Conservation (phyloP, 2,329 filamentous ascomycete genomes). For the Trichocomaceae sp. region DNA sequence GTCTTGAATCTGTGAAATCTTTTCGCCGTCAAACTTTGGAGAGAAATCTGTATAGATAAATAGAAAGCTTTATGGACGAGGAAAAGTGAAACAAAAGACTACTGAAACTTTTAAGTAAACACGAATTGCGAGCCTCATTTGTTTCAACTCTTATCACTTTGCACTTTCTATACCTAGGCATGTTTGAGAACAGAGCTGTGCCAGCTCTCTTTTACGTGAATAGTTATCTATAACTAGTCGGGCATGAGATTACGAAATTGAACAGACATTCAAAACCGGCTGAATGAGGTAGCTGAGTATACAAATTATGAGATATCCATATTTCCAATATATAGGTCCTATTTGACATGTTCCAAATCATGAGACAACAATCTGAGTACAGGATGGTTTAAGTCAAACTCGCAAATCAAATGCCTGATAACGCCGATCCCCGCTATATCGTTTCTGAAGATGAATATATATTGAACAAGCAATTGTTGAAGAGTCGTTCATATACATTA, state of each 20-base stretch:
- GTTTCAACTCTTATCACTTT: too few relatives aligned
- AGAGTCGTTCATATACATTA: background rate
- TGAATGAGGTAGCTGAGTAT: background rate
- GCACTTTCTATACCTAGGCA: too few relatives aligned
- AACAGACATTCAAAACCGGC: too few relatives aligned
- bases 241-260: too few relatives aligned
- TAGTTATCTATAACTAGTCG: too few relatives aligned
- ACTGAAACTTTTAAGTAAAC: background rate
- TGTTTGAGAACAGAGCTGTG: too few relatives aligned
- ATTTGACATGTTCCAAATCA: background rate
- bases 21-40: conserved; percentile 7
- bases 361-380: background rate
- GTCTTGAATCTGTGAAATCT: conserved; percentile 7
- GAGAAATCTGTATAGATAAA: conserved; percentile 15
- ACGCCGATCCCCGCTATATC: conserved; percentile 7
- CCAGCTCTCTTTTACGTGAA: too few relatives aligned
- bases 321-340: background rate
- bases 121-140: background rate
- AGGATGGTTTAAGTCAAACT: background rate
- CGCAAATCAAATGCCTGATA: background rate
- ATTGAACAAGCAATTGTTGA: background rate
- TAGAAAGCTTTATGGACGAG: conserved; percentile 14
- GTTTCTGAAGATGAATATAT: conserved; percentile 5
- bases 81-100: background rate
- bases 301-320: background rate